Evolutionary conservation across 2,329 filamentous ascomycete species (phyloP).

Genomic region (Aspergillus hiratsukae): DNA sequence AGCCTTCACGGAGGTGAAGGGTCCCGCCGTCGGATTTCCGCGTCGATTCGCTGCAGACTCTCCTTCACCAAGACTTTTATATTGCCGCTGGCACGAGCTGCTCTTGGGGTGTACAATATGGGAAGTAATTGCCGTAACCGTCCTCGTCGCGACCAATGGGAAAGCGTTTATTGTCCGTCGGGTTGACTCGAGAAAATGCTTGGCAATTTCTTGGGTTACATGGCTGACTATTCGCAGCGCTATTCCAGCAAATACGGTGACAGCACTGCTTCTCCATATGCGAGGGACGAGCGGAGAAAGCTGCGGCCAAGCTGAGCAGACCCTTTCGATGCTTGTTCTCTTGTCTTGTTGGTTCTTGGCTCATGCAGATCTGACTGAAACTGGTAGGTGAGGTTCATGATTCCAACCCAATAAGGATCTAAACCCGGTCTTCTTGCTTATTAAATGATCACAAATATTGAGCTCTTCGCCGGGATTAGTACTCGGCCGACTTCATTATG

Average conservation of each 20-base stretch:
- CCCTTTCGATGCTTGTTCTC: background rate
- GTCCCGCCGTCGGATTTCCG: conserved; percentile 4
- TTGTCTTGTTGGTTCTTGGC: background rate
- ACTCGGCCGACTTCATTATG: too few relatives aligned
- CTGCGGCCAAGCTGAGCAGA: background rate
- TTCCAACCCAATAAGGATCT: too few relatives aligned
- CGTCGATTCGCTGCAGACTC: background rate
- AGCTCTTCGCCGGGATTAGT: too few relatives aligned
- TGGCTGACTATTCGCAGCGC: background rate
- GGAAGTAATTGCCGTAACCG: background rate
- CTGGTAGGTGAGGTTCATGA: background rate
- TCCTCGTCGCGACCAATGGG: background rate
- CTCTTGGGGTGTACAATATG: background rate
- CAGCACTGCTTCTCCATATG: too few relatives aligned
- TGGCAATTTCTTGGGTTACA: conserved; percentile 11
- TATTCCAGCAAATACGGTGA: background rate
- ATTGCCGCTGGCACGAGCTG: background rate
- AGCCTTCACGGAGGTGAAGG: background rate
- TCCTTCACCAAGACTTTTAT: conserved; percentile 3
- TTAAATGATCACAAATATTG: background rate
- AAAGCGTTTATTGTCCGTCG: background rate
- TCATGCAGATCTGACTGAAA: background rate
- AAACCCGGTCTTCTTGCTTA: background rate
- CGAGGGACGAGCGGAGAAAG: too few relatives aligned
- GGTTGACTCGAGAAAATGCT: background rate